Conservation (phyloP, 108 stramenopile species). For the Cyclostephanos invisitatus region DNA sequence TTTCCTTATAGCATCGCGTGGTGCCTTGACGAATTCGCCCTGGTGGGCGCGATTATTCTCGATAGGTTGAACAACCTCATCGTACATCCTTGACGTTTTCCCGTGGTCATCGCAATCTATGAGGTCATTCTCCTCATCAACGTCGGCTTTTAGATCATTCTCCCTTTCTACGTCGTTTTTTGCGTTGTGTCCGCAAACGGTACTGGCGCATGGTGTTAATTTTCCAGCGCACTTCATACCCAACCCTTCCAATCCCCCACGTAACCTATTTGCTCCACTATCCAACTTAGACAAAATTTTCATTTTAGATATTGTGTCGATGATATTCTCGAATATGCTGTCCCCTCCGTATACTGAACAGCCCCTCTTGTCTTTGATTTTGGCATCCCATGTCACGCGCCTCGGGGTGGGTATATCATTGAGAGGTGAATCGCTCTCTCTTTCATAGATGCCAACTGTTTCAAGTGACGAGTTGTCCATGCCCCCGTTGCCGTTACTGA, state of each 20-base stretch:
- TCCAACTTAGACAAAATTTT: not conserved
- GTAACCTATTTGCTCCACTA: not conserved
- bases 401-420: not conserved
- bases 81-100: too few species aligned
- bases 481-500: not conserved
- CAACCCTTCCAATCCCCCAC: slow-evolving; percentile 8
- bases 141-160: too few species aligned
- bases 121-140: too few species aligned
- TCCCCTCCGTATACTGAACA: not conserved
- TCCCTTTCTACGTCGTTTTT: not conserved
- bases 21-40: not conserved
- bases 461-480: slow-evolving; percentile 2
- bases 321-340: not conserved
- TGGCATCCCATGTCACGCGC: slow-evolving; percentile 1
- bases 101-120: too few species aligned
- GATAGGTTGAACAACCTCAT: too few species aligned
- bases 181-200: not conserved
- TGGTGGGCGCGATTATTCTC: too few species aligned
- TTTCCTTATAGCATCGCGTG: not conserved
- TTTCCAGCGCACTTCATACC: not conserved
- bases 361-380: not conserved
- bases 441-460: slow-evolving; percentile 2
- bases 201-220: not conserved
- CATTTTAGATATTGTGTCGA: not conserved
- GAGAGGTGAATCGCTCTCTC: not conserved